Evolutionary conservation across 2,329 filamentous ascomycete genomes (phyloP).

Genomic region (Exophiala bonariae): DNA sequence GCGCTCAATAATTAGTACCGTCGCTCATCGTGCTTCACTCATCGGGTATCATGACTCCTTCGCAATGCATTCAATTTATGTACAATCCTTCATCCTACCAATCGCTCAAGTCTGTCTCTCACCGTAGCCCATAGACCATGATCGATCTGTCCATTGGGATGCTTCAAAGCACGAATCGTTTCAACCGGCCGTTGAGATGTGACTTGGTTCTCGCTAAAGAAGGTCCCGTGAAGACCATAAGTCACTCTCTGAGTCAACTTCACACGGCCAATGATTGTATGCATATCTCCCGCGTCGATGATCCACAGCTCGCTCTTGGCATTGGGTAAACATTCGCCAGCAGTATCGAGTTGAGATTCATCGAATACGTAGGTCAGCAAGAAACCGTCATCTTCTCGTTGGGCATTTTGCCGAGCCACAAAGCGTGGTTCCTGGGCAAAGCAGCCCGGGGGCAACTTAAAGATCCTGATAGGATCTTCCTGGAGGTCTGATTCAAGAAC

Average conservation of each 20-base stretch:
- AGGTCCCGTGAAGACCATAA: slow-evolving; percentile 67
- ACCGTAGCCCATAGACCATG: slow-evolving; percentile 8
- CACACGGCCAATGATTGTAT: slow-evolving; percentile 58
- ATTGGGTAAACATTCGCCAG: slow-evolving; percentile 45
- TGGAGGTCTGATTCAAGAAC: slow-evolving; percentile 48
- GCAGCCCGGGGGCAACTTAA: slow-evolving; percentile 60
- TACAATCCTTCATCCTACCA: slow-evolving; percentile 10
- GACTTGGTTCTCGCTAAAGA: slow-evolving; percentile 59
- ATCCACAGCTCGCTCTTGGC: slow-evolving; percentile 67
- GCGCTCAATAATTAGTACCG: no score
- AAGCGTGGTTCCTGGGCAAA: slow-evolving; percentile 70
- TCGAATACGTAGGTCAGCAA: slow-evolving; percentile 70
- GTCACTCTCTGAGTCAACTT: slow-evolving; percentile 66
- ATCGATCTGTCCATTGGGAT: slow-evolving; percentile 1
- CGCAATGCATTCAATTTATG: background rate
- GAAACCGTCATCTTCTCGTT: slow-evolving; percentile 65
- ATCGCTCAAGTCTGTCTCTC: slow-evolving; percentile 10
- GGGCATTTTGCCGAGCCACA: slow-evolving; percentile 47
- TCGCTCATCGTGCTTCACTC: no score
- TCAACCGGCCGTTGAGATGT: slow-evolving; percentile 46
- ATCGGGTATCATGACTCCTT: background rate
- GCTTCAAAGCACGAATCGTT: slow-evolving; percentile 25
- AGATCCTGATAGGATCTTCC: slow-evolving; percentile 61
- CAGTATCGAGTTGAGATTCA: slow-evolving; percentile 60
- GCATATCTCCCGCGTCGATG: slow-evolving; percentile 65